Evolutionary conservation across 2,329 filamentous ascomycete species (phyloP), one percentile per base, ranked within the genome.

Genomic region (Plenodomus lindquistii): DNA sequence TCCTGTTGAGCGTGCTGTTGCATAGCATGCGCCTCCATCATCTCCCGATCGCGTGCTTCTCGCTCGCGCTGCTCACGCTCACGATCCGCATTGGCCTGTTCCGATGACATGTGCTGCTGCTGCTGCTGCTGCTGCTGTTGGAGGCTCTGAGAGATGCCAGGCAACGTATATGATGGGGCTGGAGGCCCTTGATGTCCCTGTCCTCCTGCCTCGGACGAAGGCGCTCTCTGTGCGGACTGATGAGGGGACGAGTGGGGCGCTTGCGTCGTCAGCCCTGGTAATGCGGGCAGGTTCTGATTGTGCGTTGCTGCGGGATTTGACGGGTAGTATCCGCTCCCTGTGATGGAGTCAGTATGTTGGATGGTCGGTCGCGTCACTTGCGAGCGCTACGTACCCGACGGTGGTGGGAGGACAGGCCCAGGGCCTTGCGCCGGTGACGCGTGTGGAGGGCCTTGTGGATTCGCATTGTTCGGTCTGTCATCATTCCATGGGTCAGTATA

Each of bases 1-100:
- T 86, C 83, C 67, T 85, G 79, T 59, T 80, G 67, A 15, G 62
- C 60, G 20, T 63, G 60, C 39, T 64, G 57, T 34, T 68, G 73
- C 24, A 64, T 54, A 52, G 53, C 69, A 73, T 58, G 76, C 68
- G 63, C 78, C 41, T 83, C 79, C 71, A 83, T 73, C 21, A 81
- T 77, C 57, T 85, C 81, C 47, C 81, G 77, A 59, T 82, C 78
- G 39, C 67, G 55, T 2, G 52, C 54, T 44, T 72, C 69, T 24
- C 65, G 64, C 42, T 76, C 72, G 51, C 78, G 75, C 60, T 79
- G 67, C 52, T 81, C 75, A 47, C 76, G 67, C 56, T 79, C 77
- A 51, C 77, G 70, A 44, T 77, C 77, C 2, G 62, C 54, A 36
- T 61, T 69, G 8, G 63, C 50, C 39, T 69, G 72, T 49, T 70